These are phyloP conservation scores for Ceratobasidium sp. DNA, from an alignment of 1,284 basidiomycete genomes.

Conservation along the genomic window DNA sequence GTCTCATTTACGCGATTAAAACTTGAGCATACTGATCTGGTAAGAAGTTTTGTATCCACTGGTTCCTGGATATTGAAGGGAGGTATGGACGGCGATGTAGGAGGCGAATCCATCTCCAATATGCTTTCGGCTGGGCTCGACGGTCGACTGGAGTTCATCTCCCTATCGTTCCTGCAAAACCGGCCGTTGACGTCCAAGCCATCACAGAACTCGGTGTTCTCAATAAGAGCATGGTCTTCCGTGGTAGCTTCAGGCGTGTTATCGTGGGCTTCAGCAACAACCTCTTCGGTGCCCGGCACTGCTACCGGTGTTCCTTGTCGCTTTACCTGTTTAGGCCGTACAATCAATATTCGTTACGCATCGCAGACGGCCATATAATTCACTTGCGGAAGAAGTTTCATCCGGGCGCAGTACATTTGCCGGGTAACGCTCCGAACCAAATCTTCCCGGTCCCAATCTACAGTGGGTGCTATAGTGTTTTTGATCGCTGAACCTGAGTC, in stretches of 20 bases:
- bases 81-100: not conserved
- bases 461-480: not conserved
- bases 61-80: not conserved
- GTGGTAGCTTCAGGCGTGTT: not conserved
- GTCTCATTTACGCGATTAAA: not conserved
- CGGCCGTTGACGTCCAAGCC: not conserved
- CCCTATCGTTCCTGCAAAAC: not conserved
- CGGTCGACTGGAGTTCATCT: not conserved
- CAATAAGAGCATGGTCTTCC: not conserved
- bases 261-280: slow-evolving; percentile 4
- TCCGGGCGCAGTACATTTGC: slow-evolving; percentile 2
- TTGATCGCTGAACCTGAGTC: slow-evolving; percentile 3
- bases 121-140: not conserved
- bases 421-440: slow-evolving; percentile 18
- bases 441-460: not conserved
- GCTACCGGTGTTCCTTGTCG: not conserved
- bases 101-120: slow-evolving; percentile 16
- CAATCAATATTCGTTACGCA: not conserved
- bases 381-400: slow-evolving; percentile 21
- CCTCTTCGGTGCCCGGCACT: not conserved
- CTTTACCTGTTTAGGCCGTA: slow-evolving; percentile 18
- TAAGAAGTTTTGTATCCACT: not conserved
- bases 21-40: not conserved
- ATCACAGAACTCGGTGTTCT: not conserved
- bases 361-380: not conserved